Evolutionary conservation across 495 filamentous ascomycete genomes (phyloP), one percentile per base, ranked within the genome.

Genomic region (Penicillium macrosclerotiorum): DNA sequence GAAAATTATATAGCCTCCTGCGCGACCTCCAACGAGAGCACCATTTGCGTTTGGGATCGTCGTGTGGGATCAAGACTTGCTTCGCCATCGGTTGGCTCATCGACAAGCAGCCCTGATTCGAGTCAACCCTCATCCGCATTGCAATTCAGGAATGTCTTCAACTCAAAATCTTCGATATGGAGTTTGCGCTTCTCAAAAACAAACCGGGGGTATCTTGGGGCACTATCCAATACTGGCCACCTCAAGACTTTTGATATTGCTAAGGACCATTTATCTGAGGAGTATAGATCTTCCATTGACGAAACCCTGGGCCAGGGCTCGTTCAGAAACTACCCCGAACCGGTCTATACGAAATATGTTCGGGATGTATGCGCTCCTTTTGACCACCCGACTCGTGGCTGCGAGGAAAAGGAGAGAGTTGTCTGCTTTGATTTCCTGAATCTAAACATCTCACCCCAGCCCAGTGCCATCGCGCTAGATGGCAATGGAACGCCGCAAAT

Each of bases 1-100:
- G 83, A 89, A 56, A 96, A 96, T 56, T 96, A 95, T 57, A 95
- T 97, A 64, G 88, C 90, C 0, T 95, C 90, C 5, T 89, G 87
- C n/a, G 80, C 80, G 8, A 69, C 87, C 63, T 62, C 81, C 57
- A 66, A 82, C 58, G 74, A 94, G 64, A 65, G 82, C 13, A 76
- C 75, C 3, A 77, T 97, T 42, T 87, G 85, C 50, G 76, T 97
- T 12, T 98, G 93, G 93, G 93, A 98, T 64, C 80, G 83, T 13
- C 84, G 93, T 11, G 83, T 82, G 35, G 77, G 82, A 7, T 58
- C 72, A 23, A 76, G 80, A 11, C 65, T 69, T 11, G 62, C 67
- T 17, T 64, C 66, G 8, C 54, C 73, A 11, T 63, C 63, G 8
- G 51, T 72, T 8, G 71, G 69, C 7, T 59, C 59, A 32, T 52